phyloP scores from a whole-genome alignment of 2,329 filamentous ascomycete genomes.

The Claviceps arundinis region DNA sequence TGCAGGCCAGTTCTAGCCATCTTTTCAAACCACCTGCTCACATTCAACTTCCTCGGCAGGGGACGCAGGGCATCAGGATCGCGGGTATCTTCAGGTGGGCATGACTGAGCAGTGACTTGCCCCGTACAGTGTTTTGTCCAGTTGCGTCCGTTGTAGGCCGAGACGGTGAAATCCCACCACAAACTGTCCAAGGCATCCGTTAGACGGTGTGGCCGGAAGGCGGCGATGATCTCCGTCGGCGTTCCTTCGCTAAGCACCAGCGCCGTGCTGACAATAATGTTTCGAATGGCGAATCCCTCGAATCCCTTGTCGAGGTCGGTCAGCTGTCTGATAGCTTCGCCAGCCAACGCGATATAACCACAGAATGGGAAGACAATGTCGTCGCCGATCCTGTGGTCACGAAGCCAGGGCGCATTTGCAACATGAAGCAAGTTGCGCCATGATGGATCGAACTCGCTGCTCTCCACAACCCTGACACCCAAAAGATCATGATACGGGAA shows the following conservation, averaged over 20 bases:
- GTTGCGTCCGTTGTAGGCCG: constrained; percentile 9
- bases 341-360: constrained; percentile 21
- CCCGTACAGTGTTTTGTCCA: constrained; percentile 11
- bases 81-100: background rate
- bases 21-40: background rate
- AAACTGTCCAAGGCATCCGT: constrained; percentile 13
- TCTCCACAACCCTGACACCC: constrained; percentile 8
- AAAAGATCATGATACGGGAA: constrained; percentile 9
- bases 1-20: background rate
- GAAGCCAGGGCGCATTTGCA: constrained; percentile 22
- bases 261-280: constrained; percentile 17
- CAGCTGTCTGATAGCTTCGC: constrained; percentile 12
- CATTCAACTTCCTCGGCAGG: background rate
- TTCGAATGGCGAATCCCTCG: constrained; percentile 14
- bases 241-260: constrained; percentile 17
- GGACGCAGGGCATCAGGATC: background rate
- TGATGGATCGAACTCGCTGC: constrained; percentile 5
- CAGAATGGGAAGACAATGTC: constrained; percentile 28
- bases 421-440: constrained; percentile 13
- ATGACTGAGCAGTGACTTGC: background rate
- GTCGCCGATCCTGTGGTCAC: constrained; percentile 30
- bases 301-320: constrained; percentile 10
- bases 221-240: constrained; percentile 19
- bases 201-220: constrained; percentile 13
- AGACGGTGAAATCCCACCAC: constrained; percentile 20